phyloP scores from a whole-genome alignment of 2,329 filamentous ascomycete species.

The Gaeumannomyces sp. region DNA sequence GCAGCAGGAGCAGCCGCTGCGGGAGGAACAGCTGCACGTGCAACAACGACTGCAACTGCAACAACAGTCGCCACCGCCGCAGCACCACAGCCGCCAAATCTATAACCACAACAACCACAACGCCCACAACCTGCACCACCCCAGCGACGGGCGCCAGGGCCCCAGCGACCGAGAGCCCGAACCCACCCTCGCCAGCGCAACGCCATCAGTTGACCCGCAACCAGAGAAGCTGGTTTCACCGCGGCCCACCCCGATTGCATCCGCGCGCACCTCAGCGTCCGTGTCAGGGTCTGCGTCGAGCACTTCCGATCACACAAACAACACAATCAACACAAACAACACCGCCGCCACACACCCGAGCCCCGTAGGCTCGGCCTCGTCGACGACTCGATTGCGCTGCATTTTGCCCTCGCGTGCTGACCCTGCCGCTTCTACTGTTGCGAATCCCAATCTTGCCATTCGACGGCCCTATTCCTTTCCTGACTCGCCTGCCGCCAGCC shows the following conservation, averaged over 20 bases:
- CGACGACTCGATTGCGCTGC: slow-evolving; percentile 11
- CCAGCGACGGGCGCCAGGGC: slow-evolving; percentile 2
- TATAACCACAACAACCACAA: neutral
- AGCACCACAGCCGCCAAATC: slow-evolving; percentile 12
- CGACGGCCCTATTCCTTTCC: slow-evolving; percentile 33
- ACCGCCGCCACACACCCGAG: slow-evolving; percentile 2
- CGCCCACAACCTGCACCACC: slow-evolving; percentile 1
- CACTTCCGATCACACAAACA: slow-evolving; percentile 12
- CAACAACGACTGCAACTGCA: neutral
- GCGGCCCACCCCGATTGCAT: slow-evolving; percentile 8
- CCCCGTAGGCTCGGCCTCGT: neutral
- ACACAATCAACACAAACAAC: neutral
- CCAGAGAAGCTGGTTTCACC: slow-evolving; percentile 8
- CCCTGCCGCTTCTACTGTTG: neutral
- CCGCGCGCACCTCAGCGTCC: neutral
- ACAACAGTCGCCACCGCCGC: slow-evolving; percentile 14
- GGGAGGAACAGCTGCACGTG: neutral
- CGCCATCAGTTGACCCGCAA: neutral
- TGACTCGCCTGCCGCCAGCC: slow-evolving; percentile 22
- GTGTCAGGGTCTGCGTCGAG: slow-evolving; percentile 9
- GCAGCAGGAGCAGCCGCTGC: slow-evolving; percentile 7
- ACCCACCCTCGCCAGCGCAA: neutral
- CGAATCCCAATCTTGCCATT: slow-evolving; percentile 17
- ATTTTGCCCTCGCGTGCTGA: neutral
- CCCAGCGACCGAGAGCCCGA: neutral